Conservation (phyloP, 176 grass and related monocot genomes). For the Thalia dealbata region DNA sequence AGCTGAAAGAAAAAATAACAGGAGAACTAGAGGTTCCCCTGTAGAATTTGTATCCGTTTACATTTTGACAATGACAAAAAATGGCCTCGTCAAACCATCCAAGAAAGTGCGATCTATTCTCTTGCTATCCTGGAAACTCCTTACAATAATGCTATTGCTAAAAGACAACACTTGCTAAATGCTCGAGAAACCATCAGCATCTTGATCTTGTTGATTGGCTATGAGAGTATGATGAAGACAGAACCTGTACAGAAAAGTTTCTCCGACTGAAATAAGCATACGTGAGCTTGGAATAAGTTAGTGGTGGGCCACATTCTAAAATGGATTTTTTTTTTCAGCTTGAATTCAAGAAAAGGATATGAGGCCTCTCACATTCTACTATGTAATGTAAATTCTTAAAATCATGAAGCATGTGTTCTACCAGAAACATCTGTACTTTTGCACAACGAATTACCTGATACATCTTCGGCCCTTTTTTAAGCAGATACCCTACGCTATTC, state of each 20-base stretch:
- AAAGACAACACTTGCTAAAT: neutral
- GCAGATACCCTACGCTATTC: constrained; percentile 37
- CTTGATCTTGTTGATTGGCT: constrained; percentile 44
- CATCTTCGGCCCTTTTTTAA: constrained; percentile 25
- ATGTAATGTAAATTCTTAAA: neutral
- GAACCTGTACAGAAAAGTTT: constrained; percentile 33
- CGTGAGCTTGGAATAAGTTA: neutral
- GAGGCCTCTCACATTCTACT: neutral
- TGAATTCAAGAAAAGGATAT: neutral
- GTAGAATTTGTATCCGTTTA: neutral
- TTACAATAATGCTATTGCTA: neutral
- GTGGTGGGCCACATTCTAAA: too few relatives aligned
- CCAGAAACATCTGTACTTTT: too few relatives aligned
- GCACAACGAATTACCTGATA: constrained; percentile 19
- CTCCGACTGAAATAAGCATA: neutral
- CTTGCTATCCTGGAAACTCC: neutral
- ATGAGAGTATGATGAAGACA: constrained; percentile 39
- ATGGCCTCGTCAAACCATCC: neutral
- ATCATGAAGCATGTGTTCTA: neutral
- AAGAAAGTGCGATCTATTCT: neutral
- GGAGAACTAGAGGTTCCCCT: neutral
- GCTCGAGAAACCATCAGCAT: constrained; percentile 26
- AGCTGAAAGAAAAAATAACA: too few relatives aligned
- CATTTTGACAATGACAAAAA: neutral
- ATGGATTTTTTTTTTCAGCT: neutral